Base-by-base conservation (phyloP, 2,329 filamentous ascomycete genomes). In the Colletotrichum tropicale region DNA sequence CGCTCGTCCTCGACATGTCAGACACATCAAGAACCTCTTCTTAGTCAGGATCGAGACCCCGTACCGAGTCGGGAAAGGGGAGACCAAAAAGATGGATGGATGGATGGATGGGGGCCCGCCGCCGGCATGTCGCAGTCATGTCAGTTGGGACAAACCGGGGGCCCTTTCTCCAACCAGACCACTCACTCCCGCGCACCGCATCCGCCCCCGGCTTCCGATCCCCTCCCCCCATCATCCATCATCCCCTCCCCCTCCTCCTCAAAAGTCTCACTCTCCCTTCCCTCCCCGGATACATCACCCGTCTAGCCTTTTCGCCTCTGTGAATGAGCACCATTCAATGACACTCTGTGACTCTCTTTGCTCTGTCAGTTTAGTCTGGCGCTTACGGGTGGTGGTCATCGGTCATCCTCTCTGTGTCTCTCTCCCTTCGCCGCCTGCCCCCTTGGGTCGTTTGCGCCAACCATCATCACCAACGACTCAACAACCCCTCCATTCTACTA, bases 221-320 rank as follows among this genome's bases (percentile, higher is more conserved):
- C 28, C 55, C 71, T 36, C 18, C 21, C 15, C 66, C 34, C 34
- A 34, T 34, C 36, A 38, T 38, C 36, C 36, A 38, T 38, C 36
- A 38, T 38, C 36, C 36, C 24, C 48, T 55, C 56, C 26, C 34
- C 58, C 28, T 34, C 58, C 26, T 30, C 28, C 24, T 58, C 38
- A 15, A 21, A 24, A 30, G n/a, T 68, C 64, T 65, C 24, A 28
- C 58, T 65, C 73, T 75, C 73, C 73, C 73, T 76, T 69, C 36
- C 32, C 38, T 58, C 66, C 38, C 64, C 65, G 34, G 64, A 58
- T 64, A 74, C 64, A 55, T 66, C 24, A 66, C 18, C 60, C 15
- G 34, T 66, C 34, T 52, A 48, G 28, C 16, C 56, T n/a, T 32
- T 61, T 30, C 28, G 12, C 15, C n/a, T 32, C 34, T 34, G 24